These are phyloP conservation scores for Apiospora marii DNA, from an alignment of 2,329 filamentous ascomycete genomes.

Conservation along the genomic window DNA sequence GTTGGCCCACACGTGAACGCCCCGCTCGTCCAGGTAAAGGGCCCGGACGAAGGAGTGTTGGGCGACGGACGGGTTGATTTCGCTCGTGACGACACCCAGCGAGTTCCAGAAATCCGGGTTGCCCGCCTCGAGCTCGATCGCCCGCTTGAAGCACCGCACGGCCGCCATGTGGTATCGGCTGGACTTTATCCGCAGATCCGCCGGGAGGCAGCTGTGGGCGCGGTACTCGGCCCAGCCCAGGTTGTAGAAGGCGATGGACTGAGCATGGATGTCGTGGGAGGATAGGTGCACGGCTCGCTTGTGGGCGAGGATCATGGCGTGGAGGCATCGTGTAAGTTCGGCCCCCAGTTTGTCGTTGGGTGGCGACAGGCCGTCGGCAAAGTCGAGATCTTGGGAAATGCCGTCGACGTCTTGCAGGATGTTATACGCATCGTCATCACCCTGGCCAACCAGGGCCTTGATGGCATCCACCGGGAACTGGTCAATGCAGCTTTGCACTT, in stretches of 20 bases:
- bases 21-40: constrained; percentile 90
- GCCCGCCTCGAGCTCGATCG: constrained; percentile 93
- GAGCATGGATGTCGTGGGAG: constrained; percentile 79
- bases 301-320: constrained; percentile 81
- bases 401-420: constrained; percentile 75
- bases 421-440: constrained; percentile 63
- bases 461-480: constrained; percentile 70
- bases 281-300: constrained; percentile 84
- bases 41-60: constrained; percentile 95
- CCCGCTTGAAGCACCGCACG: constrained; percentile 90
- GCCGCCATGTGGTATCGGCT: constrained; percentile 80
- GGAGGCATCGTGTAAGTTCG: constrained; percentile 66
- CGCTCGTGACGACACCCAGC: constrained; percentile 87
- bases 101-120: constrained; percentile 98
- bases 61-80: constrained; percentile 83
- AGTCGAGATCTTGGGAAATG: constrained; percentile 54
- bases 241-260: constrained; percentile 97
- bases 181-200: constrained; percentile 60
- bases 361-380: constrained; percentile 53
- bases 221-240: constrained; percentile 92
- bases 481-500: constrained; percentile 71
- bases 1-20: constrained; percentile 87
- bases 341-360: constrained; percentile 57
- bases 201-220: constrained; percentile 73
- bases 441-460: constrained; percentile 63